Evolutionary conservation across 768 basidiomycete genomes (phyloP), one percentile per base, ranked within the genome.

Genomic region (Rhodocollybia butyracea): DNA sequence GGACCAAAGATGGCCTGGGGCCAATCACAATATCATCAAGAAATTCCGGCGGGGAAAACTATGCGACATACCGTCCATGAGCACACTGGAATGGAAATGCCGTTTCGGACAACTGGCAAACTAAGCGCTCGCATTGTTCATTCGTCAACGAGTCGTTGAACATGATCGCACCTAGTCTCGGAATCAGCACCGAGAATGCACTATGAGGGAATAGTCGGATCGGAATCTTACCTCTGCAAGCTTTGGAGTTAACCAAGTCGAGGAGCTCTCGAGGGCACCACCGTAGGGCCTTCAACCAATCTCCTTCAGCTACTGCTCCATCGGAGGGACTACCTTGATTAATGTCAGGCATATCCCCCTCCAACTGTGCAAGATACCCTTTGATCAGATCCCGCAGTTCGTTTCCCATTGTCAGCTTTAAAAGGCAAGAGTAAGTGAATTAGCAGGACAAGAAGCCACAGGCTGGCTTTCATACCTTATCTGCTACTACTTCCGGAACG

Each of bases 31-130:
- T 43, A 41, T 41, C 26, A 42, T 51, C 41, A 57, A 30, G 17
- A 51, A 24, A 34, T 39, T 46, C 50, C 47, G 45, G 57, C 52
- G 48, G 47, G 43, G 45, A 39, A 5, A 56, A 58, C 5, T 50
- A 39, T 19, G 51, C 52, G 34, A 48, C 60, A 41, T 57, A 88
- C 91, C 91, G 79, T 66, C 96, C 97, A 70, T 99, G 97, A 30
- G 97, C 97, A 71, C 97, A 99, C 66, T 92, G 91, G 70, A 97
- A 98, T 2, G 96, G 95, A 63, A 91, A 88, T 3, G 79, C 76
- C 2, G 93, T 92, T 58, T 78, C 67, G 8, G 86, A 77, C 27
- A 99, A 77, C 60, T 84, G 79, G 5, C 64, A 62, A 42, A 98
- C 76, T 39, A 99, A 79, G 45, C 76, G 72, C 60, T 79, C 67